A percentile compares a stretch with the other conserved stretches of the same genome.
These are phyloP conservation scores for Malbranchea zuffiana DNA, from an alignment of 2,329 filamentous ascomycete genomes.

Conservation along the genomic window DNA sequence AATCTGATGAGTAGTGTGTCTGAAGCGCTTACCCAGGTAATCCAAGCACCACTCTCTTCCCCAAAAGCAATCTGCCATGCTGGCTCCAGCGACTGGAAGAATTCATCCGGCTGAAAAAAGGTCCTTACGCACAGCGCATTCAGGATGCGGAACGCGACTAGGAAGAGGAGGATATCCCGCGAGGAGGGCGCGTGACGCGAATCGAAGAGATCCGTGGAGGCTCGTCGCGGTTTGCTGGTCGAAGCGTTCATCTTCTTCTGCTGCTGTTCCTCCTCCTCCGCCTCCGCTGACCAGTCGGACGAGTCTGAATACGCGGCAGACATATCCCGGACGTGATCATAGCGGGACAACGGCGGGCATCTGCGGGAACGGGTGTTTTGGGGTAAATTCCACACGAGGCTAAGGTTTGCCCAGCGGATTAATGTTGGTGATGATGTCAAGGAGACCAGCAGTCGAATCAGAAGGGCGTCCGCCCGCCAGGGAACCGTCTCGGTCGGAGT, in stretches of 20 bases:
- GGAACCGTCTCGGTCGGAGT: too few species aligned
- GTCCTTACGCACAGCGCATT: constrained; percentile 72
- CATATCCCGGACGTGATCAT: constrained; percentile 8
- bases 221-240: not conserved
- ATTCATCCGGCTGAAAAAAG: constrained; percentile 98
- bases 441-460: too few species aligned
- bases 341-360: constrained; percentile 4
- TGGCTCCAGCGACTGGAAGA: constrained; percentile 89
- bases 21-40: constrained; percentile 92
- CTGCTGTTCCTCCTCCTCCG: not conserved
- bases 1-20: constrained; percentile 8
- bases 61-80: constrained; percentile 88
- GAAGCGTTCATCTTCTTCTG: not conserved
- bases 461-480: too few species aligned
- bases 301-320: constrained; percentile 4
- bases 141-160: constrained; percentile 60
- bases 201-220: not conserved
- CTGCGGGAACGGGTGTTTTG: too few species aligned
- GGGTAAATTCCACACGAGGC: too few species aligned
- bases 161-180: constrained; percentile 27
- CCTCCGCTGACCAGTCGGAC: constrained; percentile 3
- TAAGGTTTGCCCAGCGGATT: too few species aligned
- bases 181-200: not conserved
- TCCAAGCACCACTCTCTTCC: constrained; percentile 64
- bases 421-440: too few species aligned